Evolutionary conservation across 2,329 filamentous ascomycete genomes (phyloP).

Genomic region (Fusarium metavorans): DNA sequence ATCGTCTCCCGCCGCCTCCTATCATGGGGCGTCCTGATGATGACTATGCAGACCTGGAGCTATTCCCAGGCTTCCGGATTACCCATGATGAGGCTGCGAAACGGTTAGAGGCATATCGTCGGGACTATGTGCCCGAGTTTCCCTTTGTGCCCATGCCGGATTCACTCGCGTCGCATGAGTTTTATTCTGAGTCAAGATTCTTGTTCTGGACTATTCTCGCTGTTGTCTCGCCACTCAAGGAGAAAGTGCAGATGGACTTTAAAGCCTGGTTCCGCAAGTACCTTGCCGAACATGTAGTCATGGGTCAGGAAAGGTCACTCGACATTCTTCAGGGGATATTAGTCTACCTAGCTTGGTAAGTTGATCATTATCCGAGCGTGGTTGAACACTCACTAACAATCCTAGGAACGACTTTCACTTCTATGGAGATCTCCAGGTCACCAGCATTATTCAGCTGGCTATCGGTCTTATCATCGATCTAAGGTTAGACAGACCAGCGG

Average conservation of each 20-base stretch:
- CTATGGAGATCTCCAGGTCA: constrained; percentile 52
- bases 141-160: constrained; percentile 53
- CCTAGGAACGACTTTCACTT: constrained; percentile 55
- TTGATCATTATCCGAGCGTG: background rate
- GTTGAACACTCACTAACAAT: background rate
- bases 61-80: constrained; percentile 53
- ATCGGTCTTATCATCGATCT: constrained; percentile 54
- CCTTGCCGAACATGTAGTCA: constrained; percentile 53
- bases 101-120: constrained; percentile 50
- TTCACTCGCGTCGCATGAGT: constrained; percentile 40
- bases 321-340: constrained; percentile 55
- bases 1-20: background rate
- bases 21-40: background rate
- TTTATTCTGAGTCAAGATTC: constrained; percentile 49
- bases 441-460: constrained; percentile 55
- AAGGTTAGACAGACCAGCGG: constrained; percentile 48
- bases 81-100: constrained; percentile 49
- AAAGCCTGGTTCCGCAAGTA: constrained; percentile 53
- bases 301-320: constrained; percentile 50
- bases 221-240: constrained; percentile 47
- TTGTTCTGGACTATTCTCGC: constrained; percentile 55
- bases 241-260: constrained; percentile 48
- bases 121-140: constrained; percentile 49
- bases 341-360: constrained; percentile 53
- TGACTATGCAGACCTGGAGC: constrained; percentile 32